A percentile compares a stretch with the other conserved stretches of the same genome.
Conservation (phyloP, 2,329 filamentous ascomycete species). For the Aspergillus brasiliensis region DNA sequence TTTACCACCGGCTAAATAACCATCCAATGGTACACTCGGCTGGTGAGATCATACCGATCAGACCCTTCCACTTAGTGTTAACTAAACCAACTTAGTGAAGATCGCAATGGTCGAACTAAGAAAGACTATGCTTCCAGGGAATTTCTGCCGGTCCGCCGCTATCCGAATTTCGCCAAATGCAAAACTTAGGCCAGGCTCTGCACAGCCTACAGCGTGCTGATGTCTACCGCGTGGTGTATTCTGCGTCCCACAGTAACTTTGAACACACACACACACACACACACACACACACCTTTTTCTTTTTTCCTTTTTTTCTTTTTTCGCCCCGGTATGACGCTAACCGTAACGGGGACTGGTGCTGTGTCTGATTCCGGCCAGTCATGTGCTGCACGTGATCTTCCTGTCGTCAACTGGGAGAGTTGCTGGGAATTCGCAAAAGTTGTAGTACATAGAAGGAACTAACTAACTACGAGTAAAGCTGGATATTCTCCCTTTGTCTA, state of each 20-base stretch:
- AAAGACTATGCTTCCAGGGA: neutral
- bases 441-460: neutral
- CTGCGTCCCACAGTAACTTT: neutral
- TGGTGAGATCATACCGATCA: constrained; percentile 20
- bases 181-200: neutral
- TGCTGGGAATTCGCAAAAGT: neutral
- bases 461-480: neutral
- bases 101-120: too few species aligned
- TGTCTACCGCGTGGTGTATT: constrained; percentile 11
- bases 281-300: too few species aligned
- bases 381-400: constrained; percentile 11
- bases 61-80: neutral
- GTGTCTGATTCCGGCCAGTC: constrained; percentile 3
- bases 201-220: constrained; percentile 11
- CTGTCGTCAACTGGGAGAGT: neutral
- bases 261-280: too few species aligned
- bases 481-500: too few species aligned
- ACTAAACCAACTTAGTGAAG: neutral
- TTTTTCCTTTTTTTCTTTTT: too few species aligned
- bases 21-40: constrained; percentile 8
- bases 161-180: constrained; percentile 3
- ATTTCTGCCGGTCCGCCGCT: neutral
- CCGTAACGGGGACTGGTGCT: neutral
- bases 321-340: neutral
- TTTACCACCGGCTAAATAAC: constrained; percentile 9